Evolutionary conservation across 2,329 filamentous ascomycete genomes (phyloP).

Genomic region (Metarhizium anisopliae): DNA sequence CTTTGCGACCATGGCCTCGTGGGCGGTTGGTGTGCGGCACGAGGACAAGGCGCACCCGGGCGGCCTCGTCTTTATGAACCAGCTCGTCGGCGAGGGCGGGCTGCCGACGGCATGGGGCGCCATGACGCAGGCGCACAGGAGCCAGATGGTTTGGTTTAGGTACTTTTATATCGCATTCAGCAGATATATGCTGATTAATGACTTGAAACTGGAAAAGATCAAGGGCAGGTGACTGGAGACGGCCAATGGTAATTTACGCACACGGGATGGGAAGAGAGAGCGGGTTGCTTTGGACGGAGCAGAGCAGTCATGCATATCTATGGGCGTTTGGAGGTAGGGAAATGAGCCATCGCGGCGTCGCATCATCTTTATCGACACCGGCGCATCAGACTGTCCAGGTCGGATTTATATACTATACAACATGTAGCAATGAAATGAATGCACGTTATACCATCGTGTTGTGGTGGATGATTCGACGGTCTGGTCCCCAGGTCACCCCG

Average conservation of each 20-base stretch:
- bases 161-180: conserved; percentile 91
- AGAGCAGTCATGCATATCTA: neutral
- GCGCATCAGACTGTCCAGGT: neutral
- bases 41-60: conserved; percentile 32
- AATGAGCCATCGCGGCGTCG: conserved; percentile 17
- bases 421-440: neutral
- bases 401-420: neutral
- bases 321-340: conserved; percentile 1
- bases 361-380: neutral
- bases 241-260: neutral
- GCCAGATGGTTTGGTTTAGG: conserved; percentile 98
- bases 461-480: neutral
- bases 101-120: conserved; percentile 60
- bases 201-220: conserved; percentile 52
- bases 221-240: conserved; percentile 8
- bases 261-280: neutral
- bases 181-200: conserved; percentile 93
- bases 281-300: neutral
- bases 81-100: conserved; percentile 49
- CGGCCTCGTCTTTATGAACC: conserved; percentile 63
- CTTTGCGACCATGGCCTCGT: conserved; percentile 57
- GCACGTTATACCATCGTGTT: neutral
- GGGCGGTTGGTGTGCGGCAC: conserved; percentile 34
- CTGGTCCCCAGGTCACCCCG: neutral
- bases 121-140: conserved; percentile 84